Evolutionary conservation across 257 asterid species (phyloP), one percentile per base, ranked within the genome.

Genomic region (Jaltomata sinuosa): DNA sequence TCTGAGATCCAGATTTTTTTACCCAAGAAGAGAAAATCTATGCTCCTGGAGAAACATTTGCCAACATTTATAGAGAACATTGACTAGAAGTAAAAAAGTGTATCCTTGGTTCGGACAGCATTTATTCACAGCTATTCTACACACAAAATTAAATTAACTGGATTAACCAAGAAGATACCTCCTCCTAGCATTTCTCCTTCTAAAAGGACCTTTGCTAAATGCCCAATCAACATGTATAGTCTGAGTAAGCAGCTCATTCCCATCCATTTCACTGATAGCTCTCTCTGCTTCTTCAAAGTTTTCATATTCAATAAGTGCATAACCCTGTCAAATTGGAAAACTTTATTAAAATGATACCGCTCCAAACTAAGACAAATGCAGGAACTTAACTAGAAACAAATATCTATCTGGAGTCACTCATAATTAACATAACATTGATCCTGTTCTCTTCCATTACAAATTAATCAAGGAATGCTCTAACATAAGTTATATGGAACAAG

Each of bases 131-230:
- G 59, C 36, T 61, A 79, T 47, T 45, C 38, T 45, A 45, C 12
- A 32, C 50, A 31, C 50, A 84, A 72, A 68, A 83, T 22, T n/a
- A 81, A 8, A 2, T 7, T 19, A 55, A 78, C 45, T n/a, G 67
- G 83, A 84, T 31, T 81, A 32, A 64, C 29, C 57, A 57, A 83
- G 74, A 25, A 29, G 64, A 71, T 91, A 95, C 98, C 98, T 94
- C 89, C 97, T 89, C 89, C 93, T 92, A 87, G 84, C 67, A 90
- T 90, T 94, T 91, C 93, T 95, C 91, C 96, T 94, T 79, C 90
- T 94, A 89, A 94, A 93, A 69, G 99, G 93, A 38, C 99, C 98
- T 88, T 90, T 94, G 93, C 99, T 96, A 90, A 96, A 96, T 83
- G 99, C 98, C 99, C 99, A 96, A 85, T 92, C 98, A 57, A 95